phyloP scores from a whole-genome alignment of 73 alveolate genomes.

The Loxodes magnus region DNA sequence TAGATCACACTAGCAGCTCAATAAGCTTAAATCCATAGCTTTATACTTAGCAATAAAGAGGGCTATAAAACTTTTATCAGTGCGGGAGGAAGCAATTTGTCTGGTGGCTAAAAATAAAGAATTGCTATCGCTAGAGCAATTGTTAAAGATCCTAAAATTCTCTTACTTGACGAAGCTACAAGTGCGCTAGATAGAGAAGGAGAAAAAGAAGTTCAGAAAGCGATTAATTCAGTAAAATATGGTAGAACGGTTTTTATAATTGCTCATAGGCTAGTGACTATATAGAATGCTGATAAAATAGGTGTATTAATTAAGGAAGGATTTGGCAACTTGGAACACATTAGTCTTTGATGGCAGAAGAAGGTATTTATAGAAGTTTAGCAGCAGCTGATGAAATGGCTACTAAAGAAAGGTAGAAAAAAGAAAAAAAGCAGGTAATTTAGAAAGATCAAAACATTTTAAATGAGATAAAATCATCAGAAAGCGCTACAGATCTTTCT shows the following conservation, averaged over 20 bases:
- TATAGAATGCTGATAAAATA: slow-evolving; percentile 52
- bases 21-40: slow-evolving; percentile 44
- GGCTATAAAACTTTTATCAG: slow-evolving; percentile 39
- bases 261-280: slow-evolving; percentile 69
- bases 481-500: too few relatives aligned
- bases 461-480: too few relatives aligned
- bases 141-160: slow-evolving; percentile 43
- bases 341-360: slow-evolving; percentile 31
- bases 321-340: slow-evolving; percentile 55
- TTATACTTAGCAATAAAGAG: slow-evolving; percentile 13
- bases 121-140: slow-evolving; percentile 69
- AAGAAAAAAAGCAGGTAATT: too few relatives aligned
- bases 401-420: neutral
- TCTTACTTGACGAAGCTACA: slow-evolving; percentile 55
- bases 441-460: too few relatives aligned
- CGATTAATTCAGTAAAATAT: slow-evolving; percentile 31
- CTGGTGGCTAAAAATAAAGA: slow-evolving; percentile 83
- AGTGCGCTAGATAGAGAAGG: slow-evolving; percentile 54
- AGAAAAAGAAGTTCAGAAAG: slow-evolving; percentile 28
- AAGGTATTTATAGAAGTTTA: slow-evolving; percentile 40
- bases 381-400: slow-evolving; percentile 9
- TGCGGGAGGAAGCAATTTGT: slow-evolving; percentile 35
- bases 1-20: slow-evolving; percentile 60
- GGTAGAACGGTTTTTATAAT: slow-evolving; percentile 47
- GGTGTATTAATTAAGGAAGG: slow-evolving; percentile 53